A percentile compares a stretch with the other conserved stretches of the same genome.
phyloP scores from a whole-genome alignment of 371 early-diverging fungal species.

The Saksenaea vasiformis region DNA sequence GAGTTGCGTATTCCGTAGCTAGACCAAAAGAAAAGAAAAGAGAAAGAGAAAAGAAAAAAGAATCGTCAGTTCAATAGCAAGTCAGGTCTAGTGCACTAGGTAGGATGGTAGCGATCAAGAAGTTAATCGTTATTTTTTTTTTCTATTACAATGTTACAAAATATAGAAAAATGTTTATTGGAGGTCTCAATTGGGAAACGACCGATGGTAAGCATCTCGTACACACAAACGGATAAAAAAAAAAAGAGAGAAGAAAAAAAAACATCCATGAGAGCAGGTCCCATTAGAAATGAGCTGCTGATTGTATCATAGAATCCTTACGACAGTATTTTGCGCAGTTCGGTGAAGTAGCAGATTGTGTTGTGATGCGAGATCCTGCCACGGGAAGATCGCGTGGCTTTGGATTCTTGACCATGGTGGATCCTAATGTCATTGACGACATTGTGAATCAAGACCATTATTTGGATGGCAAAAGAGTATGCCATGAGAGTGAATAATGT shows the following conservation, averaged over 20 bases:
- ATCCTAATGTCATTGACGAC: constrained; percentile 65
- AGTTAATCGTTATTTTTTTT: constrained; percentile 20
- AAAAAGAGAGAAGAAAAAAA: too few relatives aligned
- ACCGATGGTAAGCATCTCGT: constrained; percentile 71
- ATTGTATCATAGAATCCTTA: constrained; percentile 58
- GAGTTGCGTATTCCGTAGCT: constrained; percentile 2
- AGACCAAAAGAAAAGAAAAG: constrained; percentile 17
- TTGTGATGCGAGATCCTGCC: constrained; percentile 83
- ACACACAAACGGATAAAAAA: constrained; percentile 1
- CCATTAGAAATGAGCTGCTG: background rate
- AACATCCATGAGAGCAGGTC: constrained; percentile 9
- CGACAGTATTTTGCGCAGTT: constrained; percentile 75
- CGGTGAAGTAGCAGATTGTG: constrained; percentile 72
- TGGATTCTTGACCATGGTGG: constrained; percentile 87
- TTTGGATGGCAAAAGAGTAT: constrained; percentile 84
- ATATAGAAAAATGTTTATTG: constrained; percentile 89
- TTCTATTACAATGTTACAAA: constrained; percentile 13
- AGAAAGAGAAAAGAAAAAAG: constrained; percentile 14
- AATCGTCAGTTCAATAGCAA: constrained; percentile 21
- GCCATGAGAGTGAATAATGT: background rate
- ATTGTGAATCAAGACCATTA: constrained; percentile 75
- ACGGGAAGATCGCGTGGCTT: constrained; percentile 87
- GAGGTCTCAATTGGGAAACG: constrained; percentile 92
- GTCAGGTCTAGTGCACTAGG: constrained; percentile 25
- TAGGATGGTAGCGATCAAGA: constrained; percentile 16